Evolutionary conservation across 129 eudicot genomes (phyloP).

Genomic region (Oenanthe sinensis): DNA sequence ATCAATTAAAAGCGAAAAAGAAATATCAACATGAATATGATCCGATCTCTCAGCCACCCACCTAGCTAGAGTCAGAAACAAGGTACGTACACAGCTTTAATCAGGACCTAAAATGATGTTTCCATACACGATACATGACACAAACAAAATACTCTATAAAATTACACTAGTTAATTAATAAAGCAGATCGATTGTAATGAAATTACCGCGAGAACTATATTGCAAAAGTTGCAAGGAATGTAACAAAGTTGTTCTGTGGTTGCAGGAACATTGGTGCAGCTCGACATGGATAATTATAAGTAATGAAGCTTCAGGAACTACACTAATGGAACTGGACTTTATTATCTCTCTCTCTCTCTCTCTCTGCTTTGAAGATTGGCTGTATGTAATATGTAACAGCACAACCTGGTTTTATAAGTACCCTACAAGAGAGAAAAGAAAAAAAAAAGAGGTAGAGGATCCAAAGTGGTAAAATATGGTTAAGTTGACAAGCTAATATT

Average conservation of each 20-base stretch:
- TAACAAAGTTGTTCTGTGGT: constrained; percentile 75
- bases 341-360: constrained; percentile 23
- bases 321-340: constrained; percentile 1
- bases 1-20: neutral
- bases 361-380: constrained; percentile 21
- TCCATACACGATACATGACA: neutral
- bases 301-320: neutral
- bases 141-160: neutral
- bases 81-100: constrained; percentile 18
- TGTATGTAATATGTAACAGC: constrained; percentile 7
- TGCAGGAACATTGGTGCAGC: constrained; percentile 43
- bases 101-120: neutral
- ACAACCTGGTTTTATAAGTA: neutral
- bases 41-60: neutral
- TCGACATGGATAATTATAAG: constrained; percentile 32
- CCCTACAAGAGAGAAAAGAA: constrained; percentile 22
- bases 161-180: too few relatives aligned
- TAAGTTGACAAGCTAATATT: neutral
- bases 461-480: constrained; percentile 33
- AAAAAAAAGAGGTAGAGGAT: constrained; percentile 31
- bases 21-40: neutral
- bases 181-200: neutral
- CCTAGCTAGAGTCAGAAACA: neutral
- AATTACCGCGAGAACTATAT: constrained; percentile 87
- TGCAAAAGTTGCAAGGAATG: constrained; percentile 98